These are phyloP conservation scores for Plasmopara halstedii DNA, from an alignment of 352 stramenopile species.

Conservation along the genomic window DNA sequence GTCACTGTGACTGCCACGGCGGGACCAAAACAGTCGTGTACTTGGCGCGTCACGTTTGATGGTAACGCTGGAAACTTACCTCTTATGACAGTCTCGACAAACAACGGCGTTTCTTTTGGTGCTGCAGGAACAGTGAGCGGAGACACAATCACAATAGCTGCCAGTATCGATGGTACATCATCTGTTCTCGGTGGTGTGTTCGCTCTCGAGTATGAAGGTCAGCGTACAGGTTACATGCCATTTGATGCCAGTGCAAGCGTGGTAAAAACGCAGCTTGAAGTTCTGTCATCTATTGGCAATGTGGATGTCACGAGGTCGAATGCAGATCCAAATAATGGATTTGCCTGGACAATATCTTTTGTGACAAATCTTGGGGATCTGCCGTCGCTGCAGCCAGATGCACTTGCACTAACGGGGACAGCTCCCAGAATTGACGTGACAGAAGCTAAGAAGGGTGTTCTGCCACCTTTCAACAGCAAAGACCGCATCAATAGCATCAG, in stretches of 20 bases:
- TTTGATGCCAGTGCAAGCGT: constrained; percentile 84
- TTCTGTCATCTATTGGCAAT: constrained; percentile 81
- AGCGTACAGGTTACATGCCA: constrained; percentile 88
- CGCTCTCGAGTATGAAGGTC: constrained; percentile 79
- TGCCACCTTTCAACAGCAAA: constrained; percentile 89
- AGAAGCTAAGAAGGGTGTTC: constrained; percentile 61
- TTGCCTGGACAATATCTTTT: constrained; percentile 91
- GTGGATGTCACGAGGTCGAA: constrained; percentile 82
- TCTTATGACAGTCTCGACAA: constrained; percentile 43
- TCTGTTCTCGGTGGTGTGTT: constrained; percentile 67
- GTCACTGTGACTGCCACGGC: constrained; percentile 78
- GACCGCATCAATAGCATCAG: constrained; percentile 73
- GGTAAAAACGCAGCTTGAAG: constrained; percentile 86
- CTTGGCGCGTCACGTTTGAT: constrained; percentile 91
- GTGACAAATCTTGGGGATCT: constrained; percentile 87
- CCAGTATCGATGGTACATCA: constrained; percentile 44
- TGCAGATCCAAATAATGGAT: constrained; percentile 89
- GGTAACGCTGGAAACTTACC: constrained; percentile 85
- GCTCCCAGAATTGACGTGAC: constrained; percentile 70
- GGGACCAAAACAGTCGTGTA: constrained; percentile 67
- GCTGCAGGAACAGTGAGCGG: constrained; percentile 17
- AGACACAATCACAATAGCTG: constrained; percentile 44
- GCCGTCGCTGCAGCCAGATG: constrained; percentile 64
- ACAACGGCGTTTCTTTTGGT: constrained; percentile 31
- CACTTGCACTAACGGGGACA: constrained; percentile 84